Conservation (phyloP, 2,329 filamentous ascomycete genomes). For the Chrysoporthe austroafricana region DNA sequence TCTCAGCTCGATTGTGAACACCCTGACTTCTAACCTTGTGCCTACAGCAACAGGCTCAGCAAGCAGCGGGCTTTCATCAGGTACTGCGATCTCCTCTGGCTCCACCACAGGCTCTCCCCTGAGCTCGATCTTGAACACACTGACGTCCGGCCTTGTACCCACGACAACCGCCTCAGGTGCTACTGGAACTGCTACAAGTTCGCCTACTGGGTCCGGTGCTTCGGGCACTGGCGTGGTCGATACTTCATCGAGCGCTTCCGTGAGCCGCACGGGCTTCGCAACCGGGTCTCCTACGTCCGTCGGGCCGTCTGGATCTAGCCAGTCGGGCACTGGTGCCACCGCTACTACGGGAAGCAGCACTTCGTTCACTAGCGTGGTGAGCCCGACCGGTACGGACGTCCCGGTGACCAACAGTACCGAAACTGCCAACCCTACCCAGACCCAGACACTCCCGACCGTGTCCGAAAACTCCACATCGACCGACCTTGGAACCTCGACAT, state of each 20-base stretch:
- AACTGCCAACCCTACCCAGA: conserved; percentile 14
- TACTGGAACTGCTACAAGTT: conserved; percentile 12
- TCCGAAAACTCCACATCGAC: conserved; percentile 26
- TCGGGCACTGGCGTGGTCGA: not conserved
- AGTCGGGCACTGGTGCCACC: conserved; percentile 1
- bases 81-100: conserved; percentile 11
- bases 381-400: conserved; percentile 11
- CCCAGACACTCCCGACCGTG: conserved; percentile 15
- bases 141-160: conserved; percentile 1
- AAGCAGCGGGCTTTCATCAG: not conserved
- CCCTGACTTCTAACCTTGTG: conserved; percentile 2
- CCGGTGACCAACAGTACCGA: conserved; percentile 26
- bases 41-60: not conserved
- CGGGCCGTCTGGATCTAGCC: conserved; percentile 10
- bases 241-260: not conserved
- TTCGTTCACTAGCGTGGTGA: conserved; percentile 4
- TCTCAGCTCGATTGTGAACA: not conserved
- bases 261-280: conserved; percentile 12
- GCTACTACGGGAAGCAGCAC: conserved; percentile 8
- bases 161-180: not conserved
- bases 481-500: conserved; percentile 18
- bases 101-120: conserved; percentile 15
- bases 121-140: not conserved
- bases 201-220: conserved; percentile 15
- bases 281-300: conserved; percentile 20